Evolutionary conservation across 345 rosid species (phyloP), one percentile per base, ranked within the genome.

Genomic region (Citropsis articulata): DNA sequence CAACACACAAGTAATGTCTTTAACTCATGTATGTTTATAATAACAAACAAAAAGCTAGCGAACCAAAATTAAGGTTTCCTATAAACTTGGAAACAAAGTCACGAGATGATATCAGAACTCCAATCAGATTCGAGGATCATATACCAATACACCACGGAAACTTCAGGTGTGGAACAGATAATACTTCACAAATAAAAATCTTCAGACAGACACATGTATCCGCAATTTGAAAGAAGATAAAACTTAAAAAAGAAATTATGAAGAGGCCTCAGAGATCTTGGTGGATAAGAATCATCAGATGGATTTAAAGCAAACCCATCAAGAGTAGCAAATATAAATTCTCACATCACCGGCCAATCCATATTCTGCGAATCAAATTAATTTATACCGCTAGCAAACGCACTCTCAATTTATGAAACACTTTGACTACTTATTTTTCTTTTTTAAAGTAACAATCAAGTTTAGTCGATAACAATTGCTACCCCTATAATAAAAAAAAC

Each of bases 321-420:
- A 48, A 75, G 78, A 64, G 78, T 75, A 75, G 70, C 61, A 75
- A 64, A 75, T 63, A 64, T 21, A 42, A 75, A 75, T 75, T 53
- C 25, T 60, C 33, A 57, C 76, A 72, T 72, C 76, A 72, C 24
- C n/a, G 55, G 66, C 66, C 13, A n/a, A 57, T 60, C 25, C 0
- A 22, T 30, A 50, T 19, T 45, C 50, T 45, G 13, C 50, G 13
- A 45, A 7, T 27, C 33, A 28, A 22, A 38, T 67, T 7, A 69
- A 69, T 18, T 45, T 27, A 28, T 48, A 24, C 7, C 27, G 42
- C 33, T 7, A 42, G 7, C 28, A 31, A 13, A 69, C 38, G 33
- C 60, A 19, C 31, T 24, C 36, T 4, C n/a, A 21, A 28, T 28
- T 13, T 31, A n/a, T 33, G 69, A 65, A 65, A 36, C 24, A 30